Evolutionary conservation across 1,139 yeast genomes (phyloP), one percentile per base, ranked within the genome.

Genomic region (Blastobotrys serpentis): DNA sequence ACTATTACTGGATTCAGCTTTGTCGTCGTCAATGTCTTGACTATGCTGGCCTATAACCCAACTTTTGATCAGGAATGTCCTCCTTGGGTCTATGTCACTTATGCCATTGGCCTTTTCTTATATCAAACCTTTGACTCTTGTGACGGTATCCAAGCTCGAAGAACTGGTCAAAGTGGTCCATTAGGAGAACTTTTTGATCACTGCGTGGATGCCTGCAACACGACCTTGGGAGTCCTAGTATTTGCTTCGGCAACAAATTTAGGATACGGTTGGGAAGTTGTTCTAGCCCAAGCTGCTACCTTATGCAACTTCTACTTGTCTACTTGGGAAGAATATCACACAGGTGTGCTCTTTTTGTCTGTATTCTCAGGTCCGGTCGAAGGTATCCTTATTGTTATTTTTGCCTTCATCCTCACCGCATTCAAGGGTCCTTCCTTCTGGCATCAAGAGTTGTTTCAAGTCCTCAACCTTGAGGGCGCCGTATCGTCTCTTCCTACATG

Each of bases 71-170:
- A 71, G 43, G 63, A 67, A 14, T 74, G 79, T 21, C 96, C 98
- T n/a, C 66, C 78, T 42, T 88, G 96, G 96, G 78, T 86, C 33
- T 88, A 86, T 65, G 78, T 79, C 58, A 75, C 86, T 46, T 87
- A 86, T 64, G 96, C 95, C 0, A 65, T 86, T 58, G 95, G 96
- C 1, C 71, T 90, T 56, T 89, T 90, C 64, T 72, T 89, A 76
- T 90, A 90, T 66, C 98, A 90, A 64, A 90, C 98, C 0, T 89
- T 90, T 66, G 98, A 90, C 69, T 96, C 97, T 1, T 86, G 96
- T 67, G 98, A 90, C 67, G 98, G 98, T 8, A 79, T 85, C 56
- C 98, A 90, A 66, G 98, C 98, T 36, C 76, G 83, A 49, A 78
- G 92, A 61, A 90, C 98, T 1, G 95, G 95, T 13, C 96, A 89